Conservation (phyloP, 1,284 basidiomycete genomes). For the Chalciporus sp. region DNA sequence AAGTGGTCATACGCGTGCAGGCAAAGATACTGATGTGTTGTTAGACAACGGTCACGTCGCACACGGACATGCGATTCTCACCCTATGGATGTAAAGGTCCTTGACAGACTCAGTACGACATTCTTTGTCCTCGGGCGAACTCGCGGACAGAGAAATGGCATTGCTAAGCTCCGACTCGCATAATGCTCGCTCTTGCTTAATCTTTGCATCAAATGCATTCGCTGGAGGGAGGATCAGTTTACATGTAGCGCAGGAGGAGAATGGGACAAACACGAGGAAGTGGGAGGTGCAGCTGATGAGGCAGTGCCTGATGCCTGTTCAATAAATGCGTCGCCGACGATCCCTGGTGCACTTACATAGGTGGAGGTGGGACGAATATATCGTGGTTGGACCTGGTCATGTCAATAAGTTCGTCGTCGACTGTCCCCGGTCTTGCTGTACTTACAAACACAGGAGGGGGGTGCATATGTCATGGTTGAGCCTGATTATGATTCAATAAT, state of each 20-base stretch:
- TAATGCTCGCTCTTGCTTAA: background rate
- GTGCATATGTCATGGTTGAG: background rate
- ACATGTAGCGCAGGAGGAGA: background rate
- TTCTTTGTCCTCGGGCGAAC: background rate
- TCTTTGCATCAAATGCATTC: conserved; percentile 7
- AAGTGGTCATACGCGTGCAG: conserved; percentile 29
- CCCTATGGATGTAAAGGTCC: conserved; percentile 23
- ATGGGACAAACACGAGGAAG: conserved; percentile 14
- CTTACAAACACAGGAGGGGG: conserved; percentile 16
- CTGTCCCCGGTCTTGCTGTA: no score
- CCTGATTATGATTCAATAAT: background rate
- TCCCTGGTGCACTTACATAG: background rate
- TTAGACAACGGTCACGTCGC: conserved; percentile 7
- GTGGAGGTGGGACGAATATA: background rate
- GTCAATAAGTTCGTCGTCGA: no score
- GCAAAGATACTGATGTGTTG: conserved; percentile 21
- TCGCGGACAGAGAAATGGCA: conserved; percentile 3
- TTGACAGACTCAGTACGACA: conserved; percentile 15
- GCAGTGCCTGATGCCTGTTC: background rate
- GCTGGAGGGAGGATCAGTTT: conserved; percentile 16
- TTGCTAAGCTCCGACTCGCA: background rate
- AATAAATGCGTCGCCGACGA: background rate
- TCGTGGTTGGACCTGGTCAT: background rate
- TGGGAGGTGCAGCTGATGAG: background rate
- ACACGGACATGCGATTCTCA: conserved; percentile 8